A percentile compares a stretch with the other conserved stretches of the same genome.
phyloP scores from a whole-genome alignment of 805 yeast genomes.

The Ascoidea asiatica region DNA sequence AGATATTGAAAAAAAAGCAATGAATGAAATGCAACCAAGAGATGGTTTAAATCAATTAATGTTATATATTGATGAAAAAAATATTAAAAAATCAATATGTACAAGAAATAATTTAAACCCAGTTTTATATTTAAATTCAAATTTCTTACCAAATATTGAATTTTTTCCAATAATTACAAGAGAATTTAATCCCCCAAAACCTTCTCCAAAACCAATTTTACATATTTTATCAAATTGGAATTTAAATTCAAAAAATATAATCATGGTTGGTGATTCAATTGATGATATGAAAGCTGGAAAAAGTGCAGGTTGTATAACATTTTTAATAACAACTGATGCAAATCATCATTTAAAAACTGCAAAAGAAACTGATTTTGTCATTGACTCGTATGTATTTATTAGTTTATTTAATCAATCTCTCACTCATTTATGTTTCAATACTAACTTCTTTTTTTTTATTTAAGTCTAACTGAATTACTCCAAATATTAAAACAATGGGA shows the following conservation, averaged over 20 bases:
- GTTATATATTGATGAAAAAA: slow-evolving; percentile 14
- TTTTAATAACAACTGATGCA: slow-evolving; percentile 37
- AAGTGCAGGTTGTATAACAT: slow-evolving; percentile 47
- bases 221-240: slow-evolving; percentile 41
- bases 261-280: slow-evolving; percentile 65
- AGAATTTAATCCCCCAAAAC: slow-evolving; percentile 55
- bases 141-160: slow-evolving; percentile 23
- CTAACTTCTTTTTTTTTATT: no score
- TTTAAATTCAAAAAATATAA: slow-evolving; percentile 27
- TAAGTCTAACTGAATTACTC: no score
- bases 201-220: slow-evolving; percentile 47
- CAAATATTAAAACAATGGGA: no score
- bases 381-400: slow-evolving; percentile 2
- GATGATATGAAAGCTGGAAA: slow-evolving; percentile 59
- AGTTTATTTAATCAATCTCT: no score
- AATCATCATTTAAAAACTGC: slow-evolving; percentile 21
- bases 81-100: slow-evolving; percentile 39
- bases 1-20: slow-evolving; percentile 46
- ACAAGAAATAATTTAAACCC: slow-evolving; percentile 47
- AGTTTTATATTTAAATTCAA: slow-evolving; percentile 34
- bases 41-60: slow-evolving; percentile 32
- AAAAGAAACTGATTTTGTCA: background rate
- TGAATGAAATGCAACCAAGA: slow-evolving; percentile 41
- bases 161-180: slow-evolving; percentile 46
- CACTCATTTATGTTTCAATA: no score